Conservation (phyloP, 306 rosid species). For the Canavalia ensiformis region DNA sequence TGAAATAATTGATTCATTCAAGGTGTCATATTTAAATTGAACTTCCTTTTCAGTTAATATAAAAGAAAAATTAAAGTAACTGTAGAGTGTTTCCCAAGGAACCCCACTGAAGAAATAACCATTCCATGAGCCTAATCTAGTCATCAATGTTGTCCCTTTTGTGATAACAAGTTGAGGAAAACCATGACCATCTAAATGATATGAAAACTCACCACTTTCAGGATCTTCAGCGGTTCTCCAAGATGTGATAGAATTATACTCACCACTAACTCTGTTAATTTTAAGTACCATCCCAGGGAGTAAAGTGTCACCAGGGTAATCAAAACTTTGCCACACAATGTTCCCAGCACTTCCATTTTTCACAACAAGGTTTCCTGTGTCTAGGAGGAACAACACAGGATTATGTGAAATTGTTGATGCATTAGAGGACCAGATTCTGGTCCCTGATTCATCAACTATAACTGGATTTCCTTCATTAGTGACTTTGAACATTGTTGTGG, state of each 20-base stretch:
- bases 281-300: conserved; percentile 45
- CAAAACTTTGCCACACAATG: conserved; percentile 54
- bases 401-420: conserved; percentile 2
- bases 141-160: background rate
- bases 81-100: background rate
- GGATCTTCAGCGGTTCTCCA: conserved; percentile 30
- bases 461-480: conserved; percentile 38
- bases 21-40: background rate
- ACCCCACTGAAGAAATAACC: conserved; percentile 28
- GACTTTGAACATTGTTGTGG: conserved; percentile 16
- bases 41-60: conserved; percentile 34
- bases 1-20: conserved; percentile 14
- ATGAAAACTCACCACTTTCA: conserved; percentile 33
- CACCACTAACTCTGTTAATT: conserved; percentile 1
- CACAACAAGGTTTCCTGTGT: conserved; percentile 48
- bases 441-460: conserved; percentile 41
- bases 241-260: conserved; percentile 21
- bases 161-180: conserved; percentile 38
- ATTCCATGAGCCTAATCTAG: conserved; percentile 48
- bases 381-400: conserved; percentile 32
- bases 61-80: conserved; percentile 7
- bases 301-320: conserved; percentile 47
- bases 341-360: background rate
- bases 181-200: conserved; percentile 38
- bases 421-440: conserved; percentile 45